Evolutionary conservation across 1,284 basidiomycete species (phyloP).

Genomic region (Coriolopsis trogii): DNA sequence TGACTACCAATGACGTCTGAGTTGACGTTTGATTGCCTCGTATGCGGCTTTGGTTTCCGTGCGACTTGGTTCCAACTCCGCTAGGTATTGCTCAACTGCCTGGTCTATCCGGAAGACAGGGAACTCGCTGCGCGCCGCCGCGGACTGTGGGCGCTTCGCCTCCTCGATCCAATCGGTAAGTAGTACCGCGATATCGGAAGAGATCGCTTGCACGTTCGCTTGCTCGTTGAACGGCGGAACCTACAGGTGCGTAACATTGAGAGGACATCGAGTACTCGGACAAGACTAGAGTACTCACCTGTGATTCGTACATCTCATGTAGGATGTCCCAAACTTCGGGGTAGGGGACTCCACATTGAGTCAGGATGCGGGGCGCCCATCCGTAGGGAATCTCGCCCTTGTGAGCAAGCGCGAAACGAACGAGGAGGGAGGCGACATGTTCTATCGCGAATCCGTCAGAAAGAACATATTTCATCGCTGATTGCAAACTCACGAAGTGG

Average conservation of each 20-base stretch:
- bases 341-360: slow-evolving; percentile 77
- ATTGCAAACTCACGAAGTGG: slow-evolving; percentile 65
- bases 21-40: slow-evolving; percentile 67
- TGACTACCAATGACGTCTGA: slow-evolving; percentile 59
- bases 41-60: slow-evolving; percentile 63
- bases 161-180: slow-evolving; percentile 79
- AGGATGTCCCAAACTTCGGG: slow-evolving; percentile 83
- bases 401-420: slow-evolving; percentile 69
- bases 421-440: slow-evolving; percentile 67
- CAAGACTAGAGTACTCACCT: slow-evolving; percentile 49
- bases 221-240: slow-evolving; percentile 84
- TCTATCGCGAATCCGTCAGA: slow-evolving; percentile 43
- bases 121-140: slow-evolving; percentile 56
- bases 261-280: background rate
- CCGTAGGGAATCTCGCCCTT: slow-evolving; percentile 64
- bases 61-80: slow-evolving; percentile 62
- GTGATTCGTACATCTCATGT: slow-evolving; percentile 86
- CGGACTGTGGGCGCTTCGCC: slow-evolving; percentile 62
- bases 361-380: slow-evolving; percentile 80
- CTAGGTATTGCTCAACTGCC: slow-evolving; percentile 70
- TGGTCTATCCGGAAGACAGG: slow-evolving; percentile 75
- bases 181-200: slow-evolving; percentile 76
- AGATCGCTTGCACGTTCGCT: slow-evolving; percentile 74
- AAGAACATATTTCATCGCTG: background rate
- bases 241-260: slow-evolving; percentile 38